These are phyloP conservation scores for Chlorella sp. DNA, from an alignment of 139 green algal genomes.

Conservation along the genomic window DNA sequence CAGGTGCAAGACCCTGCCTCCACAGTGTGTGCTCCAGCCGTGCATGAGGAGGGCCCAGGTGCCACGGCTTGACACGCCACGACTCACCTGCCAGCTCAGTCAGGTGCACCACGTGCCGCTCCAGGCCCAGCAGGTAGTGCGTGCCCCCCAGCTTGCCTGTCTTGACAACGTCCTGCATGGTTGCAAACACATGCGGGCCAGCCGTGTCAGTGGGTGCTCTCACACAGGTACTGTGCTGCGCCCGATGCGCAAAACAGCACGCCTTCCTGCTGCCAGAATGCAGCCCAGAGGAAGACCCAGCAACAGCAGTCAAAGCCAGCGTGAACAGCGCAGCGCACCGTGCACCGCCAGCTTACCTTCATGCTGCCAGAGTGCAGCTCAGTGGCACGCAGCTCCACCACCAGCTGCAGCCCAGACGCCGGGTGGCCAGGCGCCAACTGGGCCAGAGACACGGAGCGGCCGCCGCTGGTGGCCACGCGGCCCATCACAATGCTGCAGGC, in stretches of 20 bases:
- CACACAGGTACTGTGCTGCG: too few relatives aligned
- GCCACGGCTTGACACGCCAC: too few relatives aligned
- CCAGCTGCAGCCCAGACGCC: neutral
- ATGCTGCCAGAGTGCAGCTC: constrained; percentile 4
- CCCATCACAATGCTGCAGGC: constrained; percentile 5
- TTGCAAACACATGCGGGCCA: too few relatives aligned
- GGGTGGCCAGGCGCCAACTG: neutral
- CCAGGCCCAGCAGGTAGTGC: constrained; percentile 3
- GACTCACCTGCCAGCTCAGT: neutral
- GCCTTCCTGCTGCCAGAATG: too few relatives aligned
- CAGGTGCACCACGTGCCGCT: constrained; percentile 1
- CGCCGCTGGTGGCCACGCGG: neutral
- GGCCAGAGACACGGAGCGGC: neutral
- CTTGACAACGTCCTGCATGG: neutral
- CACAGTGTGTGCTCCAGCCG: too few relatives aligned
- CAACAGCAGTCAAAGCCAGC: too few relatives aligned
- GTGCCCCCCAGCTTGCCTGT: neutral
- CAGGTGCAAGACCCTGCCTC: too few relatives aligned
- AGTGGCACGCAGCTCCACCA: neutral
- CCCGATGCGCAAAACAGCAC: too few relatives aligned
- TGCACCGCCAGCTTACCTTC: neutral
- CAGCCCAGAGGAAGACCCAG: too few relatives aligned
- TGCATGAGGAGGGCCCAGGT: too few relatives aligned
- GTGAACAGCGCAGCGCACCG: neutral
- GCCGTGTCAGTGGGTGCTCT: too few relatives aligned